phyloP scores from a whole-genome alignment of 768 basidiomycete species.

The Albatrellus ellisii region DNA sequence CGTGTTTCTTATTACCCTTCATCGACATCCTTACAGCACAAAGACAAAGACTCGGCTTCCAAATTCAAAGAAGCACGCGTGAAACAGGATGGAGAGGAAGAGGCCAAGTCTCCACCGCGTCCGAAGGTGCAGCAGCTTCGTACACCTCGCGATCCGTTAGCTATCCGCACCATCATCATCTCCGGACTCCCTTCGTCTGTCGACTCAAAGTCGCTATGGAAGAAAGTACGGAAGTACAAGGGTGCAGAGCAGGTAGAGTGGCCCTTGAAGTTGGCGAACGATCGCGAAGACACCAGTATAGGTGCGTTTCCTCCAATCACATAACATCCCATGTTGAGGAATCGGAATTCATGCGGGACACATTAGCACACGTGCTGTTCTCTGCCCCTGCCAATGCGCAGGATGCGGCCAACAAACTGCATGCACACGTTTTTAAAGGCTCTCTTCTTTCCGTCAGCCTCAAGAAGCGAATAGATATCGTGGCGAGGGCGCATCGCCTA shows the following conservation, averaged over 20 bases:
- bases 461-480: constrained; percentile 71
- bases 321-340: neutral
- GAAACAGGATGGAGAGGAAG: neutral
- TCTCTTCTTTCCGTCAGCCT: constrained; percentile 73
- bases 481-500: constrained; percentile 30
- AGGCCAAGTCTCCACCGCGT: constrained; percentile 16
- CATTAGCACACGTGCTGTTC: constrained; percentile 65
- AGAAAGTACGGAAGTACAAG: constrained; percentile 69
- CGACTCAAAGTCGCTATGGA: constrained; percentile 63
- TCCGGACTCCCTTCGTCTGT: constrained; percentile 56
- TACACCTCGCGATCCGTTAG: constrained; percentile 53
- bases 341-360: neutral
- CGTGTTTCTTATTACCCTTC: constrained; percentile 1
- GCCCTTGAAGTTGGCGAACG: constrained; percentile 34
- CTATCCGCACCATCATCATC: constrained; percentile 69
- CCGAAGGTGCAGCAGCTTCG: constrained; percentile 18
- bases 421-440: constrained; percentile 91
- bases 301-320: constrained; percentile 25
- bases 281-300: constrained; percentile 34
- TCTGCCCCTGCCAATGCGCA: constrained; percentile 50
- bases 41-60: constrained; percentile 2
- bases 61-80: neutral
- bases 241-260: constrained; percentile 71
- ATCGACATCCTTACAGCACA: constrained; percentile 1
- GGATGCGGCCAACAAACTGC: constrained; percentile 65